Conservation (phyloP, 495 filamentous ascomycete species). For the Mycothermus thermophilus region DNA sequence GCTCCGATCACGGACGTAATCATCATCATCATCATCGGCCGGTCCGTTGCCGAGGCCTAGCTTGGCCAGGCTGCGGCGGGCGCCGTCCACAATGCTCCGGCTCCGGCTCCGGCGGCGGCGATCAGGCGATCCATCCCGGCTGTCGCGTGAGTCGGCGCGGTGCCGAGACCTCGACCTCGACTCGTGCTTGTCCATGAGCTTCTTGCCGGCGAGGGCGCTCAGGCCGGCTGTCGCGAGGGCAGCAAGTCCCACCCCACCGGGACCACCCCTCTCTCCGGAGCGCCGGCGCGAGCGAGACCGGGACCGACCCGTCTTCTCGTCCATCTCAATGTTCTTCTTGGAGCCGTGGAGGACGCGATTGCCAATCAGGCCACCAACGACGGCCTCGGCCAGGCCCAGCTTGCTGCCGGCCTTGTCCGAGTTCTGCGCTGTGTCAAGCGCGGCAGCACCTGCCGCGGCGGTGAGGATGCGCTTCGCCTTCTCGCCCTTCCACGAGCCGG, state of each 20-base stretch:
- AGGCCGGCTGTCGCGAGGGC: conserved; percentile 62
- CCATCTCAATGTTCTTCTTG: conserved; percentile 45
- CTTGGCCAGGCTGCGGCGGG: conserved; percentile 32
- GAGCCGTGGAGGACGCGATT: conserved; percentile 68
- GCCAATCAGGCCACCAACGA: conserved; percentile 72
- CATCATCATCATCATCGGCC: conserved; percentile 28
- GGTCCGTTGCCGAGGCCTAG: conserved; percentile 33
- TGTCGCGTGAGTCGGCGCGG: conserved; percentile 38
- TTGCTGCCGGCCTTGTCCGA: conserved; percentile 56
- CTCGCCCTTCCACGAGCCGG: conserved; percentile 68
- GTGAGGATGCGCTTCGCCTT: conserved; percentile 82
- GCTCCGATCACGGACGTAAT: conserved; percentile 14
- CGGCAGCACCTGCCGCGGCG: conserved; percentile 70
- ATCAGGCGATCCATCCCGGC: conserved; percentile 26
- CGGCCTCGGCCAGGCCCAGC: conserved; percentile 53
- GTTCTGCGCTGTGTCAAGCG: conserved; percentile 65
- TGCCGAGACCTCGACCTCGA: conserved; percentile 46
- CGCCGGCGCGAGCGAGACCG: conserved; percentile 40
- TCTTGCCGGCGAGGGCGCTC: conserved; percentile 69
- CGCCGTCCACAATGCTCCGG: conserved; percentile 34
- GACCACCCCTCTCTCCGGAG: conserved; percentile 29
- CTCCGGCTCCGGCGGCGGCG: conserved; percentile 32
- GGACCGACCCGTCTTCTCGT: conserved; percentile 35
- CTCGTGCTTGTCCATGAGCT: conserved; percentile 53
- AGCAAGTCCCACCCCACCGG: conserved; percentile 38